A percentile compares a stretch with the other conserved stretches of the same genome.
phyloP scores from a whole-genome alignment of 495 filamentous ascomycete genomes.

The Bacidia rubella region DNA sequence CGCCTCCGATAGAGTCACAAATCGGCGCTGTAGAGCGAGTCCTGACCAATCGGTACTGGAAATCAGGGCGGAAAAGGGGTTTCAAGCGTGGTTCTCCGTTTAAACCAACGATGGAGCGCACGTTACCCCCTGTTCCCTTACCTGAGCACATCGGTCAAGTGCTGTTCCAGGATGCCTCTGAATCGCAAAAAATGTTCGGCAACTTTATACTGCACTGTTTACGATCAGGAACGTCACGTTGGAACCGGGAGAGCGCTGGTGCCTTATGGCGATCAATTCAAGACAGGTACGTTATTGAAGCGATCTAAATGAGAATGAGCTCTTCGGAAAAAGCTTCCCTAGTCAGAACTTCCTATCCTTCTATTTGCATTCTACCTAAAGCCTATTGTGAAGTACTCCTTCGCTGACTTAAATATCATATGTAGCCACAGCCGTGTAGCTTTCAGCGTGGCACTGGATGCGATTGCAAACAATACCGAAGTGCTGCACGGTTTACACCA shows the following conservation, averaged over 20 bases:
- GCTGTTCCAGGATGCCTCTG: not conserved
- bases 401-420: not conserved
- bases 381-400: too few species aligned
- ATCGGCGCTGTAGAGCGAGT: not conserved
- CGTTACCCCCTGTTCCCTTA: not conserved
- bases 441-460: not conserved
- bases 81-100: not conserved
- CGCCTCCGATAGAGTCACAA: not conserved
- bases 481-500: not conserved
- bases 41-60: not conserved
- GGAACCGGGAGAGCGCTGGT: not conserved
- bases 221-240: not conserved
- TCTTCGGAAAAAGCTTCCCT: too few species aligned
- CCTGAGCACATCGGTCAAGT: not conserved
- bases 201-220: not conserved
- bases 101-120: not conserved
- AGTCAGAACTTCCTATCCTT: too few species aligned
- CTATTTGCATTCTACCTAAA: too few species aligned
- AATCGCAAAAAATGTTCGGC: not conserved
- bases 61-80: not conserved
- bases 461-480: not conserved
- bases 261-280: not conserved
- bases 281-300: not conserved
- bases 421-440: not conserved
- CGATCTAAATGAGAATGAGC: too few species aligned